Evolutionary conservation across 2,329 filamentous ascomycete species (phyloP).

Genomic region (Karstenula rhodostoma): DNA sequence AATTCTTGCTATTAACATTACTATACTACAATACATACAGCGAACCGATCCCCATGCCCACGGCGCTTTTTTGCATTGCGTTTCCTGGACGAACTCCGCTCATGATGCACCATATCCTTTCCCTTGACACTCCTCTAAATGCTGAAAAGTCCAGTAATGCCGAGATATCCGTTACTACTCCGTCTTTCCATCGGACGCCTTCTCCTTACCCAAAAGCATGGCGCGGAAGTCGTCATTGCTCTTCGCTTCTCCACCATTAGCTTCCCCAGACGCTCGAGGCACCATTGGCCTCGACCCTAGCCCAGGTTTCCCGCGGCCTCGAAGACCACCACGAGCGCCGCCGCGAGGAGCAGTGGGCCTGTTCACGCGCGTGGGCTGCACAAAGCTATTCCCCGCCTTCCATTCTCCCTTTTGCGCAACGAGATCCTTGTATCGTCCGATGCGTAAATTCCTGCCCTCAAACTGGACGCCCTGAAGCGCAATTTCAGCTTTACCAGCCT

Average conservation of each 20-base stretch:
- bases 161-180: constrained; percentile 13
- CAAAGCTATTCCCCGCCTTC: constrained; percentile 47
- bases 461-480: constrained; percentile 52
- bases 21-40: constrained; percentile 15
- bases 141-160: background rate
- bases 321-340: constrained; percentile 29
- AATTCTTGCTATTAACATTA: constrained; percentile 8
- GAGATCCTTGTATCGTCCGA: constrained; percentile 62
- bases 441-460: constrained; percentile 49
- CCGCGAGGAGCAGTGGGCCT: constrained; percentile 37
- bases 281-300: constrained; percentile 40
- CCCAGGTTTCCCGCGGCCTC: constrained; percentile 39
- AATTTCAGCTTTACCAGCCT: constrained; percentile 74
- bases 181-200: constrained; percentile 33
- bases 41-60: background rate
- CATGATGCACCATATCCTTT: constrained; percentile 8
- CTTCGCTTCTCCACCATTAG: constrained; percentile 48
- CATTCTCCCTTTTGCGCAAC: constrained; percentile 49
- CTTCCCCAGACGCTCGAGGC: constrained; percentile 23
- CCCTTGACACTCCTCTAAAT: constrained; percentile 7
- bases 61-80: background rate
- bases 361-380: constrained; percentile 38
- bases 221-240: constrained; percentile 67
- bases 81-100: constrained; percentile 5
- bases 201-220: constrained; percentile 57